A percentile compares a stretch with the other conserved stretches of the same genome.
Evolutionary conservation across 176 grass and related monocot genomes (phyloP).

Genomic region (Cocos nucifera): DNA sequence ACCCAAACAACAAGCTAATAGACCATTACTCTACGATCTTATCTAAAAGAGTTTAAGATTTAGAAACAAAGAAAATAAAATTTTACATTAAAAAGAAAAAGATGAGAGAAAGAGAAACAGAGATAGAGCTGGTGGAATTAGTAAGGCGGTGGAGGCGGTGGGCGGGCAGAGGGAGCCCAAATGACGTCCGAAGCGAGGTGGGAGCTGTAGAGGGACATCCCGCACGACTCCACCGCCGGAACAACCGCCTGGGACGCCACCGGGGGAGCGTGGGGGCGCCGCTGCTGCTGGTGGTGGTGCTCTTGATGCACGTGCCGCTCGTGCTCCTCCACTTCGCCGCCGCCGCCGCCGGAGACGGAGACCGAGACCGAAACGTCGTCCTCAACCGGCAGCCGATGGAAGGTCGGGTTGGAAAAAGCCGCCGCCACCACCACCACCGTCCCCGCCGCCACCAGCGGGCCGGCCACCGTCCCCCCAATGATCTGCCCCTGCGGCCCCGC

Average conservation of each 20-base stretch:
- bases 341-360: conserved; percentile 39
- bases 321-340: conserved; percentile 3
- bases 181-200: conserved; percentile 50
- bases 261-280: conserved; percentile 21
- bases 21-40: too few relatives aligned
- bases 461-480: conserved; percentile 60
- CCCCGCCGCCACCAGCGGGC: conserved; percentile 60
- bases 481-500: conserved; percentile 86
- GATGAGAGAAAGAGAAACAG: neutral
- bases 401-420: conserved; percentile 74
- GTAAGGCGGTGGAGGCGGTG: conserved; percentile 54
- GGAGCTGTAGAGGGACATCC: conserved; percentile 52
- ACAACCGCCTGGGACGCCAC: conserved; percentile 17
- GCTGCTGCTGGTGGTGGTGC: conserved; percentile 14
- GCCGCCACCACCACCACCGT: conserved; percentile 66
- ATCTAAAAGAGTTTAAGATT: too few relatives aligned
- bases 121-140: neutral
- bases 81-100: too few relatives aligned
- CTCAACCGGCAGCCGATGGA: conserved; percentile 71
- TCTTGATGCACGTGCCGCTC: conserved; percentile 20
- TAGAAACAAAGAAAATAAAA: too few relatives aligned
- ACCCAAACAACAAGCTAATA: too few relatives aligned
- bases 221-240: conserved; percentile 26
- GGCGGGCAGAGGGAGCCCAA: conserved; percentile 43
- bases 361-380: conserved; percentile 47